Evolutionary conservation across 2,329 filamentous ascomycete genomes (phyloP).

Genomic region (Samsoniella hepiali): DNA sequence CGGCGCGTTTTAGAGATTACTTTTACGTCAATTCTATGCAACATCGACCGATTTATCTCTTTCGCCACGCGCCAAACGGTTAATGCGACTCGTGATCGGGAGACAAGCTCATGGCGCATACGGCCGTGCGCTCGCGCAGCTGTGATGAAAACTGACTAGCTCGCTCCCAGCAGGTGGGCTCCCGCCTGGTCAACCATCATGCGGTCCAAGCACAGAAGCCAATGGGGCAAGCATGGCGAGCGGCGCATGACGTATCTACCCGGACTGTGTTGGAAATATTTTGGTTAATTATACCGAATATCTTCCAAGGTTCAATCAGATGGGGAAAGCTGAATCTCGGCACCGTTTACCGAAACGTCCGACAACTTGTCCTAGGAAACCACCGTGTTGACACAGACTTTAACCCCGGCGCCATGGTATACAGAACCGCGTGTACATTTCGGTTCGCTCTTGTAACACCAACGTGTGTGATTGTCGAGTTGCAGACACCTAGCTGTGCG

Average conservation of each 20-base stretch:
- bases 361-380: too few relatives aligned
- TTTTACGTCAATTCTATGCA: neutral
- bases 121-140: neutral
- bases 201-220: neutral
- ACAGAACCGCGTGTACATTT: too few relatives aligned
- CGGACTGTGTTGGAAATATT: neutral
- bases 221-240: neutral
- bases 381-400: too few relatives aligned
- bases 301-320: neutral
- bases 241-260: neutral
- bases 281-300: too few relatives aligned
- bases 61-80: neutral
- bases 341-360: too few relatives aligned
- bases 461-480: too few relatives aligned
- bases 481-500: too few relatives aligned
- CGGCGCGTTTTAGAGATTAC: neutral
- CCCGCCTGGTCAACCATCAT: neutral
- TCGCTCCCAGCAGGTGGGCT: neutral
- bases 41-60: neutral
- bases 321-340: too few relatives aligned
- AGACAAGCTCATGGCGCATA: neutral
- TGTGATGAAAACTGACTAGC: neutral
- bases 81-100: neutral
- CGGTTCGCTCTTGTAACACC: too few relatives aligned
- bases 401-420: too few relatives aligned